Evolutionary conservation across 2,329 filamentous ascomycete genomes (phyloP).

Genomic region (Fusarium cicatricum): DNA sequence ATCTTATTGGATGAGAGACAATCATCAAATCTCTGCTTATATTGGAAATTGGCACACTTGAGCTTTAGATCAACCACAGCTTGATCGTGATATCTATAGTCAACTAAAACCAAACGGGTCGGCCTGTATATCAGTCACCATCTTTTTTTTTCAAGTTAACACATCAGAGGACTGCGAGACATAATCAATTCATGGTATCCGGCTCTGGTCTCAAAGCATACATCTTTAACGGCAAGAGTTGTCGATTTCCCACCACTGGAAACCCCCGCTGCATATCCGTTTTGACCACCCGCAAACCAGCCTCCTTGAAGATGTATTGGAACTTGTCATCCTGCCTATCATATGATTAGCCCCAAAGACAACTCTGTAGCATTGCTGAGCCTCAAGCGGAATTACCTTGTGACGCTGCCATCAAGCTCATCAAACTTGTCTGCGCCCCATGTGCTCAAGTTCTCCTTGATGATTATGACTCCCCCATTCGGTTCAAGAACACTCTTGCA

Average conservation of each 20-base stretch:
- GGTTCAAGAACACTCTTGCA: conserved; percentile 57
- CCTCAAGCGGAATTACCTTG: conserved; percentile 60
- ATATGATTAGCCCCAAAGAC: conserved; percentile 2
- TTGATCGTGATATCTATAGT: too few species aligned
- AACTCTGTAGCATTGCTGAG: too few species aligned
- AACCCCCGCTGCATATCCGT: conserved; percentile 79
- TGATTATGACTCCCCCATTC: conserved; percentile 45
- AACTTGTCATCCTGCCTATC: conserved; percentile 76
- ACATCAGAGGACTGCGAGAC: too few species aligned
- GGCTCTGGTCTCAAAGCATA: conserved; percentile 78
- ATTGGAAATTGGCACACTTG: too few species aligned
- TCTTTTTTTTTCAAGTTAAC: too few species aligned
- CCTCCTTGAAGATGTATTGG: conserved; percentile 70
- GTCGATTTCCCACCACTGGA: conserved; percentile 57
- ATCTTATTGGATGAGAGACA: conserved; percentile 12
- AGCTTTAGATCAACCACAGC: too few species aligned
- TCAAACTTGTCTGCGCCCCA: conserved; percentile 76
- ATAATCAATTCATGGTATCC: too few species aligned
- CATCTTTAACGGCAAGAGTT: conserved; percentile 75
- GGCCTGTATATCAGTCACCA: too few species aligned
- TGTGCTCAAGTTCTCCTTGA: conserved; percentile 75
- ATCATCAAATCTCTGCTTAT: too few species aligned
- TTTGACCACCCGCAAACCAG: conserved; percentile 72
- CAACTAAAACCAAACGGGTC: too few species aligned
- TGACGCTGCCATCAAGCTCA: conserved; percentile 78